These are phyloP conservation scores for Hibiscus mutabilis DNA, from an alignment of 345 rosid genomes.

Conservation along the genomic window DNA sequence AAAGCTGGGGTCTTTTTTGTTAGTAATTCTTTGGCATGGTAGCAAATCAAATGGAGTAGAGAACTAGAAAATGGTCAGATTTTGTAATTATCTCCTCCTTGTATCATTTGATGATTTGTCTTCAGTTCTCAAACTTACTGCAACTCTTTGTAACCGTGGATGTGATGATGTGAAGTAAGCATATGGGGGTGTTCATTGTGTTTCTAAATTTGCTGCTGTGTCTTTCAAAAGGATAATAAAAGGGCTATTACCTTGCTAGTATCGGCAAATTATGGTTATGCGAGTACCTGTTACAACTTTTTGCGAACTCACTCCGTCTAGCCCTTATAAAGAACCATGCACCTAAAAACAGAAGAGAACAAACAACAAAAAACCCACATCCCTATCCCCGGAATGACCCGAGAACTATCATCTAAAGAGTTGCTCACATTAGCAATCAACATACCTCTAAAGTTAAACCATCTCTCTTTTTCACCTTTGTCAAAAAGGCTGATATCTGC, in stretches of 20 bases:
- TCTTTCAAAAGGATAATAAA: conserved; percentile 3
- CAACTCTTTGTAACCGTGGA: conserved; percentile 28
- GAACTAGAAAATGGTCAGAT: conserved; percentile 25
- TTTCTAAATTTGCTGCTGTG: background rate
- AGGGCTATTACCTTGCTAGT: background rate
- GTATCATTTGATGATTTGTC: conserved; percentile 19
- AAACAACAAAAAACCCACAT: too few species aligned
- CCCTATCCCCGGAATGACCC: too few species aligned
- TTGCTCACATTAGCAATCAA: too few species aligned
- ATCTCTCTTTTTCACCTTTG: conserved; percentile 2
- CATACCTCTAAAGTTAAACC: background rate
- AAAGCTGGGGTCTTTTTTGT: background rate
- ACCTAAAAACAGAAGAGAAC: too few species aligned
- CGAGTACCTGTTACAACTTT: too few species aligned
- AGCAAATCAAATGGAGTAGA: conserved; percentile 7
- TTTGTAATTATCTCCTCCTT: conserved; percentile 16
- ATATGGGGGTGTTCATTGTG: conserved; percentile 15
- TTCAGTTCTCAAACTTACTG: conserved; percentile 20
- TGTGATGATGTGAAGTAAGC: too few species aligned
- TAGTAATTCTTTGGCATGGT: conserved; percentile 19
- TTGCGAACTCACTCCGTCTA: too few species aligned
- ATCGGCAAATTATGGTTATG: too few species aligned
- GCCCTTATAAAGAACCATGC: too few species aligned
- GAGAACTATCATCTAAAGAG: too few species aligned
- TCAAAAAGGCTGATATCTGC: conserved; percentile 18